A percentile compares a stretch with the other conserved stretches of the same genome.
These are phyloP conservation scores for Tetrapyrgos nigripes DNA, from an alignment of 1,284 basidiomycete genomes.

Conservation along the genomic window DNA sequence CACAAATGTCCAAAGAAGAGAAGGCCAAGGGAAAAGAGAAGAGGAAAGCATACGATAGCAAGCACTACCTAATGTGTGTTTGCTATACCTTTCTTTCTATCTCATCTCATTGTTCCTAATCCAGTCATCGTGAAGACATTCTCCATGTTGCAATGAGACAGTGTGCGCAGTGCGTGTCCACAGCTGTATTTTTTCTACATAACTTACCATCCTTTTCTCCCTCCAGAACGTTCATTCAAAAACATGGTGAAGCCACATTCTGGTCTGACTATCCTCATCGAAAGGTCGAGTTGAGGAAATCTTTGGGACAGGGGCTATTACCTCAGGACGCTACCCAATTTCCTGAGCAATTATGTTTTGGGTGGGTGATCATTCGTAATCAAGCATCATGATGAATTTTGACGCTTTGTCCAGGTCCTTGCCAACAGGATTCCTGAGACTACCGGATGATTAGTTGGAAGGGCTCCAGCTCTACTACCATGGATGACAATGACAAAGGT, in stretches of 20 bases:
- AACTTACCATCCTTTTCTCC: not conserved
- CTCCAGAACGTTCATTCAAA: not conserved
- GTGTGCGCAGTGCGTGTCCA: not conserved
- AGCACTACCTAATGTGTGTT: not conserved
- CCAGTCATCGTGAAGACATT: slow-evolving; percentile 2
- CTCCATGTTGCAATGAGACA: not conserved
- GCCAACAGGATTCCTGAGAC: too few species aligned
- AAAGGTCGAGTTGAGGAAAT: not conserved
- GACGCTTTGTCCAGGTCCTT: too few species aligned
- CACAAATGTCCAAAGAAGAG: not conserved
- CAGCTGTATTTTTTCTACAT: not conserved
- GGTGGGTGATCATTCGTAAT: too few species aligned
- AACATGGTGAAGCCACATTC: slow-evolving; percentile 2
- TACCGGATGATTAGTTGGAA: too few species aligned
- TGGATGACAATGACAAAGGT: too few species aligned
- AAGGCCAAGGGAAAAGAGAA: not conserved
- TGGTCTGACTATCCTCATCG: slow-evolving; percentile 1
- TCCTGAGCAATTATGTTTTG: too few species aligned
- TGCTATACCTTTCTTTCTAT: not conserved
- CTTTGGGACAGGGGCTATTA: not conserved
- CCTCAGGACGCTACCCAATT: too few species aligned
- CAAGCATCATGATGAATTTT: too few species aligned
- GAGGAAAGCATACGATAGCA: not conserved
- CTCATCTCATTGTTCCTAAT: too few species aligned
- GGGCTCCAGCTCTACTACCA: too few species aligned